Evolutionary conservation across 129 eudicot species (phyloP).

Genomic region (Centella asiatica): DNA sequence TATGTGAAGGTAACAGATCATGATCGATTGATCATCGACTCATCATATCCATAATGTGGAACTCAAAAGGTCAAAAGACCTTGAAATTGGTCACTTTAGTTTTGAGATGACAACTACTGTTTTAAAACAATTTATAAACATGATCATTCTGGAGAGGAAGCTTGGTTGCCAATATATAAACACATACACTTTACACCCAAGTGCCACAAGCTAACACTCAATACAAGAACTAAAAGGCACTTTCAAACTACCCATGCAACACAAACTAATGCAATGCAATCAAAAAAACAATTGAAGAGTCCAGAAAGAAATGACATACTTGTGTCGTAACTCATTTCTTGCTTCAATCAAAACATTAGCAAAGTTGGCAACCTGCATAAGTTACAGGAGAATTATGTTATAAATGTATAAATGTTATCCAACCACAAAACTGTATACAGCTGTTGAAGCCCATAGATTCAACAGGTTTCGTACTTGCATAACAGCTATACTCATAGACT

Average conservation of each 20-base stretch:
- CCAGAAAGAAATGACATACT: conserved; percentile 31
- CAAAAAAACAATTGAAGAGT: background rate
- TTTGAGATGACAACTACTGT: background rate
- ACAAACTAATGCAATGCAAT: background rate
- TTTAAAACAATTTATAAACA: background rate
- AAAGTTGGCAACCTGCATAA: conserved; percentile 64
- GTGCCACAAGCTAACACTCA: background rate
- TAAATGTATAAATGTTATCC: background rate
- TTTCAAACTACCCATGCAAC: background rate
- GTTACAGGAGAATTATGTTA: background rate
- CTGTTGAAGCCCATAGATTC: too few relatives aligned
- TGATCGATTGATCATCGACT: background rate
- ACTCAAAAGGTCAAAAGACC: background rate
- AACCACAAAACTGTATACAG: too few relatives aligned
- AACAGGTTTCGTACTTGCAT: too few relatives aligned
- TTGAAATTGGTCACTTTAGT: background rate
- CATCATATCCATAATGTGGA: background rate
- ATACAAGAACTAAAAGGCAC: background rate
- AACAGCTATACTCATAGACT: too few relatives aligned
- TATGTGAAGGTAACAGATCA: background rate
- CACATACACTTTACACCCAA: background rate
- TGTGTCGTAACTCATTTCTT: conserved; percentile 56
- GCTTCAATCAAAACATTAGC: conserved; percentile 70
- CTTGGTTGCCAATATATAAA: background rate
- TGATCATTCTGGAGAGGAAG: background rate